Conservation (phyloP, 768 basidiomycete species). For the Russula brevipes region DNA sequence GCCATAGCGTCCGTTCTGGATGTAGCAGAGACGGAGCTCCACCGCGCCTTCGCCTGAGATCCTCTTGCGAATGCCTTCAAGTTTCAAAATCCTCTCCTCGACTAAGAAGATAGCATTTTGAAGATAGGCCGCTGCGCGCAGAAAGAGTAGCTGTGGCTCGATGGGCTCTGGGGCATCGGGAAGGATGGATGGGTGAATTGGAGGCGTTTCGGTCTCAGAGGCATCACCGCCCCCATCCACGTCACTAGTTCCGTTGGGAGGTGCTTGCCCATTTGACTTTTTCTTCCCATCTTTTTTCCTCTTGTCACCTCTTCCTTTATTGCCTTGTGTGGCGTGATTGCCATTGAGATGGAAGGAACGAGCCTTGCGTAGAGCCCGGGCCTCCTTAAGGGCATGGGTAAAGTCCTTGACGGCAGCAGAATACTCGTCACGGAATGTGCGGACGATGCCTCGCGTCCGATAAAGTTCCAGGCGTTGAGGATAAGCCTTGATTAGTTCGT, state of each 20-base stretch:
- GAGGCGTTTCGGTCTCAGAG: slow-evolving; percentile 45
- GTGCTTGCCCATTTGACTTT: slow-evolving; percentile 56
- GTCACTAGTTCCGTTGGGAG: slow-evolving; percentile 59
- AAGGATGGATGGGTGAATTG: slow-evolving; percentile 66
- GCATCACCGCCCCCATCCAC: slow-evolving; percentile 42
- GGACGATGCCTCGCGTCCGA: slow-evolving; percentile 86
- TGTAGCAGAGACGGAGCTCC: slow-evolving; percentile 71
- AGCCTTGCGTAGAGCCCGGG: slow-evolving; percentile 64
- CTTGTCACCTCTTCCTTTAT: slow-evolving; percentile 54
- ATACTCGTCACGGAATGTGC: slow-evolving; percentile 81
- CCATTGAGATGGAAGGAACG: slow-evolving; percentile 49
- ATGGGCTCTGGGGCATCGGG: slow-evolving; percentile 83
- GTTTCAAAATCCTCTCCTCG: slow-evolving; percentile 61
- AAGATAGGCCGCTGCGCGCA: slow-evolving; percentile 77
- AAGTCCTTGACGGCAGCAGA: slow-evolving; percentile 70
- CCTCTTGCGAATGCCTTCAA: slow-evolving; percentile 63
- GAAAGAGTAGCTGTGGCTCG: slow-evolving; percentile 81
- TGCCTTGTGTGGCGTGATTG: slow-evolving; percentile 33
- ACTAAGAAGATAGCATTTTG: slow-evolving; percentile 74
- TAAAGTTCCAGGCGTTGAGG: slow-evolving; percentile 81
- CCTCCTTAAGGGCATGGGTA: slow-evolving; percentile 73
- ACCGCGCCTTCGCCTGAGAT: slow-evolving; percentile 55
- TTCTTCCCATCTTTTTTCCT: slow-evolving; percentile 39
- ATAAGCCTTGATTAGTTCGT: slow-evolving; percentile 66
- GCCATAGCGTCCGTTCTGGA: slow-evolving; percentile 73